Conservation (phyloP, 441 rosid genomes). For the Viola pubescens region DNA sequence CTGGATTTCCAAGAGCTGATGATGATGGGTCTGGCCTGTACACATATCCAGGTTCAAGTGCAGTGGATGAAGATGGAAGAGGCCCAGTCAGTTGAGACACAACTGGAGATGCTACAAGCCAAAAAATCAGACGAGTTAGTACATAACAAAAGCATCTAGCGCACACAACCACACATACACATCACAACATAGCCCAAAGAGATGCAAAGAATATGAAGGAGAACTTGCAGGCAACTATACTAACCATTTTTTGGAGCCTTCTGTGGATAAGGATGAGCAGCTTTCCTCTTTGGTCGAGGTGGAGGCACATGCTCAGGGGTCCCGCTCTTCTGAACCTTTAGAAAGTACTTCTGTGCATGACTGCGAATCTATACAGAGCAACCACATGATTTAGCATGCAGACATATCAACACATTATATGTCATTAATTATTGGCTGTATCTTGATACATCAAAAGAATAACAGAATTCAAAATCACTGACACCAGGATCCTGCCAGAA, state of each 20-base stretch:
- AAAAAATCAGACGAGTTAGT: slow-evolving; percentile 2
- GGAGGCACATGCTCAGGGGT: slow-evolving; percentile 87
- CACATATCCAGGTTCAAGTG: slow-evolving; percentile 40
- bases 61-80: slow-evolving; percentile 42
- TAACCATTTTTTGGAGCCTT: slow-evolving; percentile 71
- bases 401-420: not conserved
- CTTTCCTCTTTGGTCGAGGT: slow-evolving; percentile 94
- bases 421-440: not conserved
- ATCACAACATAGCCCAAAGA: no score
- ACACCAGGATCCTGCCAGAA: not conserved
- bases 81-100: slow-evolving; percentile 35
- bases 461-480: slow-evolving; percentile 6
- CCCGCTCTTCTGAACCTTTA: slow-evolving; percentile 89
- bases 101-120: slow-evolving; percentile 30
- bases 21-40: slow-evolving; percentile 39
- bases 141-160: slow-evolving; percentile 10
- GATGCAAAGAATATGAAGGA: no score
- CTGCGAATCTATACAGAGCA: slow-evolving; percentile 73
- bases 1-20: slow-evolving; percentile 33
- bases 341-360: slow-evolving; percentile 93
- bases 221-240: not conserved
- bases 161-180: not conserved
- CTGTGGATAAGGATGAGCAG: slow-evolving; percentile 87
- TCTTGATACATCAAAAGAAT: no score
- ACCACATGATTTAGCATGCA: slow-evolving; percentile 9